Base-by-base conservation (phyloP, 345 rosid genomes). In the Linum usitatissimum region DNA sequence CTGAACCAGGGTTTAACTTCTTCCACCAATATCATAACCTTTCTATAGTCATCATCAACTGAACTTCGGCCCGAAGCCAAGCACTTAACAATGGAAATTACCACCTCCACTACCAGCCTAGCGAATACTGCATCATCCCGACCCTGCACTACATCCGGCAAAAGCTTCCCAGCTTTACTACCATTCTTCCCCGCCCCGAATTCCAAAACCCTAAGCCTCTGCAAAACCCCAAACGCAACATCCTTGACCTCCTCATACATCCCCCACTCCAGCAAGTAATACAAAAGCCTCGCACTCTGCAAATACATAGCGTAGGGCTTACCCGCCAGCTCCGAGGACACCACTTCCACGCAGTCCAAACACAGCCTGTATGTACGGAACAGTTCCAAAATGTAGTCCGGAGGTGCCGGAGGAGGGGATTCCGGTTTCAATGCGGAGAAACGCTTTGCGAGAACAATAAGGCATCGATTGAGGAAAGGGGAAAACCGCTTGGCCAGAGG, bases 401-500 rank as follows among this genome's bases (percentile, higher is more conserved):
- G 65, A 51, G 38, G 2, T 17, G 53, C 31, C 23, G 48, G 30
- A 0, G 49, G 0, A 3, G 14, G 14, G 49, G 14, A 9, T 30
- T 9, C 59, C 30, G 53, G 58, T 19, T 61, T 36, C 5, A 62
- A 62, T 13, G 73, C 64, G 40, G 84, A 79, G 68, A 87, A 83
- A 65, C 90, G 90, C 68, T 79, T 90, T n/a, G 88, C 96, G 48
- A 90, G 64, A 64, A 90, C 65, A 0, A 86, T 72, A 59, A 90
- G 80, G 20, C 81, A 82, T 61, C 83, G 86, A 68, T 86, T 90
- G 76, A 90, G 80, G 69, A 93, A 90, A 13, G 84, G 66, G 8
- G 90, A 86, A 60, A 80, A 83, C 61, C 77, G 83, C 68, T 93
- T 90, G 21, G 92, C 88, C 42, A 93, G 84, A 3, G 88, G 69